Base-by-base conservation (phyloP, 2,329 filamentous ascomycete species). In the Colletotrichum endophyticum region DNA sequence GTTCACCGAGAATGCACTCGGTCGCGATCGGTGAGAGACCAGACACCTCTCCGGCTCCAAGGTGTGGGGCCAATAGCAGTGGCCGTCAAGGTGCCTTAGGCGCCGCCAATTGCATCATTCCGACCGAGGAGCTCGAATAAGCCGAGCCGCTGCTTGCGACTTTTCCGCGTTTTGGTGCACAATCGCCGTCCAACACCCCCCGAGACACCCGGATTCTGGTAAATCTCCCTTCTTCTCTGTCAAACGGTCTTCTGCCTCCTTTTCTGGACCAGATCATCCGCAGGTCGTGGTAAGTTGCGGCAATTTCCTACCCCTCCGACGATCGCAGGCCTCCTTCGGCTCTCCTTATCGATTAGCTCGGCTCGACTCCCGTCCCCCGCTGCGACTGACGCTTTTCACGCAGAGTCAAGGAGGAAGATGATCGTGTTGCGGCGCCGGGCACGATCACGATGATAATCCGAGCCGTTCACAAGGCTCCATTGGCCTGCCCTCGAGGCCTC, bases 381-480 rank as follows among this genome's bases (percentile, higher is more conserved):
- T 22, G 28, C 16, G 32, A 71, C 70, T 76, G 59, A 76, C 64
- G 22, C n/a, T 12, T 27, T 63, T 16, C 32, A 3, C 49, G 44
- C 44, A 76, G 74, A 66, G 16, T 15, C 11, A n/a, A 36, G 53
- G 22, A 69, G 34, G 13, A 77, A 77, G 36, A 77, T 77, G 75
- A 72, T 76, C 56, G 72, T 71, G 25, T 30, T 75, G 72, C 72
- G 75, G 53, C 75, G 66, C 34, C 34, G 66, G 19, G 70, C 71
- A 76, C 74, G 74, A 74, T 36, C 69, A 77, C 75, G 72, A 77
- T 77, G 75, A 75, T 77, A 70, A 70, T 75, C 62, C 66, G 75
- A 75, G 75, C 72, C 72, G 56, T 72, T n/a, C 68, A 74, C 22
- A 77, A 67, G 72, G 63, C 72, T 77, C 72, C 75, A 22, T 34